phyloP scores from a whole-genome alignment of 2,329 filamentous ascomycete genomes.

The Ceratocystis colombiana region DNA sequence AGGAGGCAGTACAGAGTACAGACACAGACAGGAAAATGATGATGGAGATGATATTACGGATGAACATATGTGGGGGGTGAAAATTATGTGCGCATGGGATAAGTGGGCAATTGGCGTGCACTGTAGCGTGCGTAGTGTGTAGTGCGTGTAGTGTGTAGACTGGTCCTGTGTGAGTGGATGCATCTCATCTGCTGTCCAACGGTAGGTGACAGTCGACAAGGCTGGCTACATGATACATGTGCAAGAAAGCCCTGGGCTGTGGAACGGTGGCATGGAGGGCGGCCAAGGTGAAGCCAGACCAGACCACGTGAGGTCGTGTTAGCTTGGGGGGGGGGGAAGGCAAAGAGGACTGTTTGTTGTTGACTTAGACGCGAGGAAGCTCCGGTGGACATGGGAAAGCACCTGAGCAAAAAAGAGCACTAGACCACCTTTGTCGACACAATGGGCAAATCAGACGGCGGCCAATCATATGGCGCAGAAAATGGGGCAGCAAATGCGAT shows the following conservation, averaged over 20 bases:
- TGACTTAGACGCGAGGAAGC: neutral
- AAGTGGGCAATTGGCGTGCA: neutral
- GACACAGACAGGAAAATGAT: too few relatives aligned
- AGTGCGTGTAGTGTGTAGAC: neutral
- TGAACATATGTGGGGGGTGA: too few relatives aligned
- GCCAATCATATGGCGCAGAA: neutral
- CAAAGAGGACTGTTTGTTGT: neutral
- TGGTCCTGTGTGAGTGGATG: neutral
- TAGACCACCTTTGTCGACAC: constrained; percentile 7
- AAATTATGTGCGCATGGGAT: neutral
- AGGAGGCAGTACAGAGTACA: too few relatives aligned
- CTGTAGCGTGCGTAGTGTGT: neutral
- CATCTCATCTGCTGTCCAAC: constrained; percentile 1
- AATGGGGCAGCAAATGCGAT: neutral
- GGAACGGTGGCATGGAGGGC: neutral
- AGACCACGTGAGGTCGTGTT: neutral
- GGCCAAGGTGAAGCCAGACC: neutral
- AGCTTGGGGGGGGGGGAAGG: neutral
- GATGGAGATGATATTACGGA: too few relatives aligned
- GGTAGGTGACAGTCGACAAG: neutral
- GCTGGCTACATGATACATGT: constrained; percentile 11
- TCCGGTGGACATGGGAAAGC: neutral
- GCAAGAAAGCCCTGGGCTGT: constrained; percentile 9
- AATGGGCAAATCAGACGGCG: neutral
- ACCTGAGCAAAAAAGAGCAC: neutral